Base-by-base conservation (phyloP, 192 early-diverging fungal genomes). In the Chytriomyces sp. region DNA sequence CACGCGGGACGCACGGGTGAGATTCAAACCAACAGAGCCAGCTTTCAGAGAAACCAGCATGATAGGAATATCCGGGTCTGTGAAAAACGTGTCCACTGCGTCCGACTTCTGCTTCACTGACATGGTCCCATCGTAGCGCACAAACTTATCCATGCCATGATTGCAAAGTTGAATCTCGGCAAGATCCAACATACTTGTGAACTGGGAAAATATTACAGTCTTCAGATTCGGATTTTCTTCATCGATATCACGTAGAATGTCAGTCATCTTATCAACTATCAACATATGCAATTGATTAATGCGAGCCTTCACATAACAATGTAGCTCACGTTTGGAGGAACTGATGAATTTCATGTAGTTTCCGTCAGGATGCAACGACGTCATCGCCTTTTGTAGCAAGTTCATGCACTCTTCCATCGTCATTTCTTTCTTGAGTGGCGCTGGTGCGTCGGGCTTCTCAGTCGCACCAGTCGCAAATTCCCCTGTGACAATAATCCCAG, bases 1-100 rank as follows among this genome's bases (percentile, higher is more conserved):
- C 4, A 94, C 89, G 22, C 84, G 82, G 79, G 25, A 44, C 26
- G 44, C 72, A 41, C 74, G 14, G 32, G 74, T 78, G 7, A 92
- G 65, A 64, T 95, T 95, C 93, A 77, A 8, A 91, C 93, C 55
- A 91, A 72, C 0, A 85, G 85, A 5, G 90, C 92, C 79, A 44
- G 89, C 91, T 60, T 89, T 89, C 30, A 88, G 79, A 58, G 89
- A 89, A 34, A 91, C 80, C 6, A 94, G 75, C 65, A 94, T 74
- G 0, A 92, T 52, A 38, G 58, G 77, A 26, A 65, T 40, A 3
- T 77, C 53, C 4, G 61, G 53, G 17, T 77, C 54, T 5, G 12
- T 22, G 28, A 71, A 59, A 52, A 80, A 52, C 10, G 25, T 22
- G 22, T 73, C 60, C 3, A 80, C n/a, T 8, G 58, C 69, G 17